Base-by-base conservation (phyloP, 2,329 filamentous ascomycete species). In the Neofusicoccum umdonicola region DNA sequence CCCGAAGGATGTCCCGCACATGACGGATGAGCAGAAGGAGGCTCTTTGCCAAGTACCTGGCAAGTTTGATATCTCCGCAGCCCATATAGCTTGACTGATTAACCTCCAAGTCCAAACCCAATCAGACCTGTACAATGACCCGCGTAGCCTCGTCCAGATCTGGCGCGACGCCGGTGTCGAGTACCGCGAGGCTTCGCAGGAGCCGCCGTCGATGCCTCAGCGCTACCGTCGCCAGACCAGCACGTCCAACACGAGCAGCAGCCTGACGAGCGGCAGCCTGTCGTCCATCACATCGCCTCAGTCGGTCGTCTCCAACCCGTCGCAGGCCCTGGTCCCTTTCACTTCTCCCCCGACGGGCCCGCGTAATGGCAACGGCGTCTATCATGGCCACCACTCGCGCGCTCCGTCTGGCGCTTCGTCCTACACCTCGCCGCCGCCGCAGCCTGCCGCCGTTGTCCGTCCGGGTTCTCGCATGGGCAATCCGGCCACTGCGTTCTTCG, bases 91-190 rank as follows among this genome's bases (percentile, higher is more conserved):
- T 2, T 2, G 11, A 44, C 42, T 60, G 41, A 48, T 42, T 22
- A 34, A 57, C 54, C 15, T 8, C 27, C 5, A 4, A 37, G n/a
- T 9, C 41, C 1, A n/a, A 15, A 15, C 15, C 15, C n/a, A 9
- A 31, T 31, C 27, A 60, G 56, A 60, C 56, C 31, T 60, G 15
- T 60, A 60, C 56, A 17, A 47, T 31, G 56, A 60, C 42, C 56
- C 41, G n/a, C 56, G 56, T 37, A 60, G 56, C 42, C 56, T 60
- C 5, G 56, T 60, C 41, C 56, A 60, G 42, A 60, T 60, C 42
- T 60, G 31, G 31, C 27, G 31, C 42, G 56, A 60, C 42, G 31
- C 42, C 2, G 41, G 42, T 7, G 27, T 47, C n/a, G 41, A 15
- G 15, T 57, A 57, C 54, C 37, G 44, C 8, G 54, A 57, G 4